phyloP scores from a whole-genome alignment of 352 stramenopile genomes.

The Globisporangium spiculum region DNA sequence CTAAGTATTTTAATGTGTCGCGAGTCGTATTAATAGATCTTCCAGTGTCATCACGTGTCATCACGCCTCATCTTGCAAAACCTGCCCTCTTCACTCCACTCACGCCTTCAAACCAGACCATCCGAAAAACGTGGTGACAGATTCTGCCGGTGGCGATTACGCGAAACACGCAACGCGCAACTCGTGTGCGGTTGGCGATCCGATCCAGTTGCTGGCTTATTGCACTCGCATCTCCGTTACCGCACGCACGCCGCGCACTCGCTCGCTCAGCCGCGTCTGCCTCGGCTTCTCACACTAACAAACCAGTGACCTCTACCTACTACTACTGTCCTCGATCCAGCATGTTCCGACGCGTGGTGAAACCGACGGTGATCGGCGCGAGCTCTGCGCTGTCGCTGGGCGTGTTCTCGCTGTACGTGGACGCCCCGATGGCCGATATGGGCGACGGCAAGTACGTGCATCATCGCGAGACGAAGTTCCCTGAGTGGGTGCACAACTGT shows the following conservation, averaged over 20 bases:
- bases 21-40: too few species aligned
- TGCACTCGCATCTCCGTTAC: neutral
- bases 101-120: neutral
- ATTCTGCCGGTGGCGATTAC: constrained; percentile 7
- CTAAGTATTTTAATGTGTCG: too few species aligned
- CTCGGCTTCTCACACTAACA: too few species aligned
- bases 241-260: neutral
- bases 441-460: constrained; percentile 47
- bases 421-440: constrained; percentile 54
- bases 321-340: neutral
- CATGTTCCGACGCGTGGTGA: constrained; percentile 31
- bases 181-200: neutral
- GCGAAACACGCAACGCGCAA: neutral
- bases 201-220: neutral
- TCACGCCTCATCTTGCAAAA: too few species aligned
- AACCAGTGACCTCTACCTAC: too few species aligned
- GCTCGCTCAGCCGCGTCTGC: neutral
- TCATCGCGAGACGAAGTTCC: constrained; percentile 37
- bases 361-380: constrained; percentile 21
- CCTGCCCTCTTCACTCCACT: neutral
- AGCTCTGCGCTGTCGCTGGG: constrained; percentile 15
- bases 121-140: constrained; percentile 4
- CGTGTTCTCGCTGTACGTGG: constrained; percentile 46
- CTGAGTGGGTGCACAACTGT: constrained; percentile 65
- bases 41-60: too few species aligned